These are phyloP conservation scores for Sporothrix pallida DNA, from an alignment of 2,329 filamentous ascomycete species.

Conservation along the genomic window DNA sequence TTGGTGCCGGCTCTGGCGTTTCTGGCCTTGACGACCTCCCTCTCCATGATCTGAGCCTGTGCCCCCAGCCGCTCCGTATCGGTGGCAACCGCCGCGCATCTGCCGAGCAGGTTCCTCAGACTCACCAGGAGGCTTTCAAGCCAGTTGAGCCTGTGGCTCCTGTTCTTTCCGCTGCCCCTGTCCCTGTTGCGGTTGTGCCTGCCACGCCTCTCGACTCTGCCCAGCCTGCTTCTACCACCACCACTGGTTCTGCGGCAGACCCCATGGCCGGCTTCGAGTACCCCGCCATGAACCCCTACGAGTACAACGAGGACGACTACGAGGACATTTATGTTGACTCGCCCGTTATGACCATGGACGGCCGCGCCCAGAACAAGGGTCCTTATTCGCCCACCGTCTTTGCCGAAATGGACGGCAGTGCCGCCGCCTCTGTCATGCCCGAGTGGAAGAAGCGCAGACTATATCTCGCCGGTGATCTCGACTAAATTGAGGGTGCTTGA, in stretches of 20 bases:
- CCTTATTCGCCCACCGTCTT: conserved; percentile 30
- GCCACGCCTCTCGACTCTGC: not conserved
- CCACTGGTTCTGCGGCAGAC: not conserved
- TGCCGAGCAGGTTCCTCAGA: not conserved
- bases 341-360: conserved; percentile 11
- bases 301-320: conserved; percentile 31
- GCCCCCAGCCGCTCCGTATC: conserved; percentile 23
- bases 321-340: conserved; percentile 9
- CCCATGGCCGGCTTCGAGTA: conserved; percentile 36
- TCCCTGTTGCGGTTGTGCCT: not conserved
- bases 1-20: not conserved
- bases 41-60: not conserved
- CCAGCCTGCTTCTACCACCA: not conserved
- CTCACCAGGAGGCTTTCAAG: not conserved
- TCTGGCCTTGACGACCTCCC: not conserved
- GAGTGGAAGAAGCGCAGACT: conserved; percentile 9
- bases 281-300: conserved; percentile 43
- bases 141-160: not conserved
- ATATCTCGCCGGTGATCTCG: not conserved
- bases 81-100: conserved; percentile 10
- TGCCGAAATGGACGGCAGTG: conserved; percentile 32
- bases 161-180: no score
- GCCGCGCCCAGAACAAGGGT: not conserved
- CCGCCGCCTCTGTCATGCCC: not conserved
- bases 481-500: not conserved